Percentiles rank a stretch among this genome's conserved stretches.
These are phyloP conservation scores for Globisporangium sylvaticum DNA, from an alignment of 352 stramenopile genomes.

Conservation along the genomic window DNA sequence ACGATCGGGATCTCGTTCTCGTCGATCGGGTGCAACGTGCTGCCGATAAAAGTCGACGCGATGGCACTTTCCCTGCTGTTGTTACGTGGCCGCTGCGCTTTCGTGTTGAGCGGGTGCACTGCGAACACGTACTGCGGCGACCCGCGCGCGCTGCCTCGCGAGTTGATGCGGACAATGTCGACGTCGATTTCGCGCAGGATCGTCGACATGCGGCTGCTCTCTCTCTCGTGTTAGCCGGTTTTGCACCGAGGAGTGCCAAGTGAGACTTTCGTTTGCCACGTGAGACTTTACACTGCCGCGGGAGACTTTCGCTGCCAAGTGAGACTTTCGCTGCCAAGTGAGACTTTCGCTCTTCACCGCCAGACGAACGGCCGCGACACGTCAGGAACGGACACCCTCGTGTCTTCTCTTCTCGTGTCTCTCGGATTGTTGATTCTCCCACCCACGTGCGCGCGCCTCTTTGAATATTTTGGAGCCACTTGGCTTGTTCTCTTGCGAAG, in stretches of 20 bases:
- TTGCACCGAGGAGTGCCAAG: background rate
- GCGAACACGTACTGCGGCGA: slow-evolving; percentile 52
- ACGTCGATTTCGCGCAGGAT: slow-evolving; percentile 50
- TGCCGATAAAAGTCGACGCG: slow-evolving; percentile 10
- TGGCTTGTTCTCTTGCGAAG: background rate
- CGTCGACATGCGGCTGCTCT: slow-evolving; percentile 26
- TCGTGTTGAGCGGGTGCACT: slow-evolving; percentile 22
- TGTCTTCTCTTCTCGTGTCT: background rate
- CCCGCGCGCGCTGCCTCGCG: background rate
- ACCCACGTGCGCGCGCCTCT: background rate
- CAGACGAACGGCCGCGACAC: background rate
- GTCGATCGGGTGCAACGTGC: slow-evolving; percentile 16
- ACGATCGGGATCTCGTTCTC: slow-evolving; percentile 22
- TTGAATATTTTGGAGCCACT: background rate
- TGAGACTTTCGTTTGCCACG: background rate
- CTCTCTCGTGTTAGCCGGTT: background rate
- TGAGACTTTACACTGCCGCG: too few relatives aligned
- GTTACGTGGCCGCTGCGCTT: background rate
- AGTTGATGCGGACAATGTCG: slow-evolving; percentile 32
- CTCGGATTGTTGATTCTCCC: background rate
- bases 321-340: background rate
- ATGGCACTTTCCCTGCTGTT: background rate
- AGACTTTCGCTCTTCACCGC: background rate
- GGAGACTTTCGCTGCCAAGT: background rate
- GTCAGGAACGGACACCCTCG: background rate